These are phyloP conservation scores for Penicillium verhagenii DNA, from an alignment of 495 filamentous ascomycete species.

Conservation along the genomic window DNA sequence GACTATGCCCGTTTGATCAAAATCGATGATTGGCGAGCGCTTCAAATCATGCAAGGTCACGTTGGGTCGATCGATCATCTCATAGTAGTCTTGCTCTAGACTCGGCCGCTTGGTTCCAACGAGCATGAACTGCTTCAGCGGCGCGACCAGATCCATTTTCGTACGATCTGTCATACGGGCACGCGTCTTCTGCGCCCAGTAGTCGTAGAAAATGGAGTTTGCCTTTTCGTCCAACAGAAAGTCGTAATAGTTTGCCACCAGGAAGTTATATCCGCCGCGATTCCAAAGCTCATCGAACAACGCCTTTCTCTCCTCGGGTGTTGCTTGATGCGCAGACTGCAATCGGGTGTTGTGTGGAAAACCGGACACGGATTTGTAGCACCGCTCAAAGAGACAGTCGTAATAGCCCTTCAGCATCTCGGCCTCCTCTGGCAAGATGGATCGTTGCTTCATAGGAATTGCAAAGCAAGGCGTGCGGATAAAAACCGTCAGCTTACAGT, in stretches of 20 bases:
- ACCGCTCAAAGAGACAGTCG: constrained; percentile 31
- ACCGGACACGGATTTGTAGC: constrained; percentile 39
- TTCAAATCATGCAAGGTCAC: constrained; percentile 51
- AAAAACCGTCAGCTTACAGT: constrained; percentile 39
- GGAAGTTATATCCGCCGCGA: constrained; percentile 49
- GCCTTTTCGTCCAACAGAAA: constrained; percentile 40
- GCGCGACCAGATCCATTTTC: constrained; percentile 52
- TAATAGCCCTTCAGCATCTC: constrained; percentile 46
- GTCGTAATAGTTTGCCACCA: constrained; percentile 52
- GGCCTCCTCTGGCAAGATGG: constrained; percentile 36
- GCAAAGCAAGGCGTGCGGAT: constrained; percentile 48
- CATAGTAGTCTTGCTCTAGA: constrained; percentile 56
- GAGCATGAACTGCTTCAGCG: constrained; percentile 41
- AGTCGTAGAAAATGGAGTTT: constrained; percentile 51
- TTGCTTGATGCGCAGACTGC: constrained; percentile 45
- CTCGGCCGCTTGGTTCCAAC: constrained; percentile 54
- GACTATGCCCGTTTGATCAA: constrained; percentile 46
- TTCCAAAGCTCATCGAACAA: constrained; percentile 49
- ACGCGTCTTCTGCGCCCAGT: constrained; percentile 52
- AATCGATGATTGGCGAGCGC: constrained; percentile 42
- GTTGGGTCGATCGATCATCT: constrained; percentile 51
- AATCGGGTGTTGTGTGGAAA: constrained; percentile 41
- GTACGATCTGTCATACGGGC: constrained; percentile 46
- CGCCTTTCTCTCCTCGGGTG: constrained; percentile 41
- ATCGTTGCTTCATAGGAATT: constrained; percentile 45